phyloP scores from a whole-genome alignment of 2,329 filamentous ascomycete genomes.

The Celoporthe dispersa region DNA sequence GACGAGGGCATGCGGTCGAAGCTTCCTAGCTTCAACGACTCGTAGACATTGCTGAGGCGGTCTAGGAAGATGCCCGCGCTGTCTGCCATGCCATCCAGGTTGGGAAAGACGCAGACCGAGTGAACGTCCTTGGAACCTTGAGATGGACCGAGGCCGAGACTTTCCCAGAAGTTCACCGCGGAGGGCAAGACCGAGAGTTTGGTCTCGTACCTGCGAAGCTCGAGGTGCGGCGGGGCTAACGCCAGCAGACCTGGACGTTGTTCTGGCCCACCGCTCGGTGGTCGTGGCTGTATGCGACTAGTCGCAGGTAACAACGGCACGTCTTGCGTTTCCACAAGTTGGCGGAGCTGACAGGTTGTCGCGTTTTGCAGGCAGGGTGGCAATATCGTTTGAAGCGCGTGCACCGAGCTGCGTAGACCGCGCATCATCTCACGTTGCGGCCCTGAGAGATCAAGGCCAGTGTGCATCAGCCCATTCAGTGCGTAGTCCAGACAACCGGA shows the following conservation, averaged over 20 bases:
- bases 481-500: slow-evolving; percentile 51
- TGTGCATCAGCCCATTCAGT: slow-evolving; percentile 30
- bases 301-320: slow-evolving; percentile 58
- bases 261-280: slow-evolving; percentile 50
- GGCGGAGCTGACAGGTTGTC: slow-evolving; percentile 48
- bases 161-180: slow-evolving; percentile 80
- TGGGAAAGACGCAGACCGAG: slow-evolving; percentile 72
- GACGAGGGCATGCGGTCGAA: slow-evolving; percentile 57
- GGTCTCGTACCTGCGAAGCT: slow-evolving; percentile 71
- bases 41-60: slow-evolving; percentile 72
- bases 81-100: slow-evolving; percentile 64
- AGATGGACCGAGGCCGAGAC: slow-evolving; percentile 73
- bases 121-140: slow-evolving; percentile 73
- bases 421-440: slow-evolving; percentile 47
- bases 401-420: slow-evolving; percentile 53
- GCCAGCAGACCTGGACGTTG: slow-evolving; percentile 60
- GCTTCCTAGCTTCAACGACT: slow-evolving; percentile 72
- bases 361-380: slow-evolving; percentile 50
- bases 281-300: slow-evolving; percentile 55
- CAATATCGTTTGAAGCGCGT: slow-evolving; percentile 50
- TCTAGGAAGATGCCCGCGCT: slow-evolving; percentile 68
- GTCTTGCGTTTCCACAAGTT: slow-evolving; percentile 61
- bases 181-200: slow-evolving; percentile 75
- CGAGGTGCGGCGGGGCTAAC: slow-evolving; percentile 71
- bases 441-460: slow-evolving; percentile 2